These are phyloP conservation scores for Marsdenia floribunda DNA, from an alignment of 257 asterid genomes.

Conservation along the genomic window DNA sequence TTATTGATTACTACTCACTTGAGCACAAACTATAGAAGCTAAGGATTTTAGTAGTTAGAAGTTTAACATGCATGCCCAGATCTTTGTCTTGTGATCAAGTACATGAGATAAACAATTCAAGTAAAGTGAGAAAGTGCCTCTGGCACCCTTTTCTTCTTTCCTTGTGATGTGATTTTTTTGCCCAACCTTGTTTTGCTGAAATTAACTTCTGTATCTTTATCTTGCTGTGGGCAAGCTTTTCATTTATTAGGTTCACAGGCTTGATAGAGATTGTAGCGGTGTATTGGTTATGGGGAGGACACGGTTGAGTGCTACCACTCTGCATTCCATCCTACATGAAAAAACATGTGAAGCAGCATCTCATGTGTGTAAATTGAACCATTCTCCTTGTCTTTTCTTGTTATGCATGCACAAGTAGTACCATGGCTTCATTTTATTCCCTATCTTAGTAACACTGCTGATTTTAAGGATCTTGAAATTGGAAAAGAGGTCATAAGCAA, in stretches of 20 bases:
- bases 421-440: background rate
- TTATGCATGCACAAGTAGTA: background rate
- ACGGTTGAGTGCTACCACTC: conserved; percentile 63
- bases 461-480: conserved; percentile 39
- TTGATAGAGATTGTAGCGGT: conserved; percentile 95
- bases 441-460: conserved; percentile 9
- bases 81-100: background rate
- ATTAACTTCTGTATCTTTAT: conserved; percentile 19
- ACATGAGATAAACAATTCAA: background rate
- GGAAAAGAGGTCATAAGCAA: conserved; percentile 49
- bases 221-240: conserved; percentile 42
- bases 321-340: conserved; percentile 91
- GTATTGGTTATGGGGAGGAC: conserved; percentile 94
- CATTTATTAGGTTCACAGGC: conserved; percentile 80
- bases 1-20: background rate
- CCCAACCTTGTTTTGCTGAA: conserved; percentile 7
- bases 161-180: background rate
- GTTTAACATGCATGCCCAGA: background rate
- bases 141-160: background rate
- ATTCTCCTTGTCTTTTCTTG: conserved; percentile 1
- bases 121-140: background rate
- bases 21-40: background rate
- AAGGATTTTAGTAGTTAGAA: background rate
- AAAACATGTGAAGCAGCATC: conserved; percentile 71
- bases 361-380: conserved; percentile 31